phyloP scores from a whole-genome alignment of 2,329 filamentous ascomycete species.

The Phaeosphaeria sp. region DNA sequence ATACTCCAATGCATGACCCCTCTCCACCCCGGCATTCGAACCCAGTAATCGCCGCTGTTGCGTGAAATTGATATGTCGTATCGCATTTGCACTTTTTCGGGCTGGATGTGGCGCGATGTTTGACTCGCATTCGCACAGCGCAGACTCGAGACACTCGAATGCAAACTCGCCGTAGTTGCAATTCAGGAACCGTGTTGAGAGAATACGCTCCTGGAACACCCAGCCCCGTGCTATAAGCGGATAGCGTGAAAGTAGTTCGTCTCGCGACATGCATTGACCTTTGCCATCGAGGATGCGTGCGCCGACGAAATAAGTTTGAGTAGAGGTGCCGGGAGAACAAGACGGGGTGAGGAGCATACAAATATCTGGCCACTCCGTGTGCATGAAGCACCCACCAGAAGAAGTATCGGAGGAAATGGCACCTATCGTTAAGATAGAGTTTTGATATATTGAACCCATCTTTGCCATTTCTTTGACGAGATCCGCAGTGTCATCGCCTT shows the following conservation, averaged over 20 bases:
- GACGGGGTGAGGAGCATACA: background rate
- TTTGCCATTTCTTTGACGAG: background rate
- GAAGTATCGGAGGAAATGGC: background rate
- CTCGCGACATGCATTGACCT: background rate
- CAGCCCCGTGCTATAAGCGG: slow-evolving; percentile 6
- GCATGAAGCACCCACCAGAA: background rate
- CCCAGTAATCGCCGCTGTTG: background rate
- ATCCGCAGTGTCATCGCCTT: background rate
- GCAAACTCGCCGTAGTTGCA: background rate
- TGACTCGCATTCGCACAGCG: background rate
- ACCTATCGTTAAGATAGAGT: background rate
- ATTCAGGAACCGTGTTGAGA: slow-evolving; percentile 9
- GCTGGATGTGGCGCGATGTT: background rate
- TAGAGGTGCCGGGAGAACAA: no score
- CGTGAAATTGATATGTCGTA: background rate
- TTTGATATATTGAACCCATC: background rate
- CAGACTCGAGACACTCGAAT: background rate
- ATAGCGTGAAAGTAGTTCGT: background rate
- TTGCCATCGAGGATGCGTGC: background rate
- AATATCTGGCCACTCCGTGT: background rate
- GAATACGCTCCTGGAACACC: slow-evolving; percentile 17
- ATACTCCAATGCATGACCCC: background rate
- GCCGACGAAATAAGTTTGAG: background rate
- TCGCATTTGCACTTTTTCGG: background rate
- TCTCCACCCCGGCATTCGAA: background rate